These are phyloP conservation scores for Amanita exitialis DNA, from an alignment of 768 basidiomycete species.

Conservation along the genomic window DNA sequence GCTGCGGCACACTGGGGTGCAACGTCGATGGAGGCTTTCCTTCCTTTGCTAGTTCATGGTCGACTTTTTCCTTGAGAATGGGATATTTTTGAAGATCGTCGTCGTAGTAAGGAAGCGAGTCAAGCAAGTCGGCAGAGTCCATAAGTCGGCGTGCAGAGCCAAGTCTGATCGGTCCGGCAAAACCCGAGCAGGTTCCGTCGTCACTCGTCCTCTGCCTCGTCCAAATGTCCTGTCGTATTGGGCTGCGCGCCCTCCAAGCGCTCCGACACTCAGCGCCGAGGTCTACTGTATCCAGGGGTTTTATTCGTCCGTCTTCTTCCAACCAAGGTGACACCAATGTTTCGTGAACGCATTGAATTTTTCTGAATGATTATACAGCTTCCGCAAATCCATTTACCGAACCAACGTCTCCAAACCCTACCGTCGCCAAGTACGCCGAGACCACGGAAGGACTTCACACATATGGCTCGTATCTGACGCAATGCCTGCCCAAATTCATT, in stretches of 20 bases:
- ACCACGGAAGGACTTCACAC: conserved; percentile 75
- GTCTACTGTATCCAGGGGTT: conserved; percentile 22
- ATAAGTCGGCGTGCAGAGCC: conserved; percentile 6
- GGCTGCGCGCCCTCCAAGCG: conserved; percentile 30
- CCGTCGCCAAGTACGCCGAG: conserved; percentile 59
- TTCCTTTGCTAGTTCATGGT: conserved; percentile 67
- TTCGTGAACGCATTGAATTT: conserved; percentile 6
- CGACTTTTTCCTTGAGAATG: conserved; percentile 62
- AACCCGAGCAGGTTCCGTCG: conserved; percentile 17
- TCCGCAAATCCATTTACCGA: conserved; percentile 80
- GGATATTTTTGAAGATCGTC: conserved; percentile 80
- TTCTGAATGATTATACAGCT: conserved; percentile 24
- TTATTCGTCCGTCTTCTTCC: conserved; percentile 36
- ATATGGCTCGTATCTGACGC: conserved; percentile 88
- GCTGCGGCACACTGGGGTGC: conserved; percentile 65
- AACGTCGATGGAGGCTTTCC: conserved; percentile 47
- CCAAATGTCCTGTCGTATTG: conserved; percentile 28
- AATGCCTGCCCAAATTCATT: conserved; percentile 93
- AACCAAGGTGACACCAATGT: conserved; percentile 32
- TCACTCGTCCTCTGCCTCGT: conserved; percentile 10
- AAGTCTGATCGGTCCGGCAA: conserved; percentile 21
- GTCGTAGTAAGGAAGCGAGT: conserved; percentile 92
- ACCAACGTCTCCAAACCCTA: conserved; percentile 81
- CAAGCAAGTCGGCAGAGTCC: conserved; percentile 38
- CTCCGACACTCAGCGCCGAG: conserved; percentile 31